A percentile compares a stretch with the other conserved stretches of the same genome.
phyloP scores from a whole-genome alignment of 768 basidiomycete species.

The Mycena pura region DNA sequence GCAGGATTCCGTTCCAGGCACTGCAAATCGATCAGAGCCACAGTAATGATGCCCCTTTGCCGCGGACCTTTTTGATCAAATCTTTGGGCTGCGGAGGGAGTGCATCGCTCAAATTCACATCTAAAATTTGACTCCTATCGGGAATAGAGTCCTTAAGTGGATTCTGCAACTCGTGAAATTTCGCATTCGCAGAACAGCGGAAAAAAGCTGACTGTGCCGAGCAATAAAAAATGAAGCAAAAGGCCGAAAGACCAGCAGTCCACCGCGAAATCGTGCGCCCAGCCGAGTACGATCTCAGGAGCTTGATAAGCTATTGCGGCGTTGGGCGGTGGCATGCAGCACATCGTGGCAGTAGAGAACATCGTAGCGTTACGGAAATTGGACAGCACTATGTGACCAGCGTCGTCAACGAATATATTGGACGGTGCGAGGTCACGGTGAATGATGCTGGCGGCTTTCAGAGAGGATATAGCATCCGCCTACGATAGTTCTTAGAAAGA shows the following conservation, averaged over 20 bases:
- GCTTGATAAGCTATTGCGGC: slow-evolving; percentile 45
- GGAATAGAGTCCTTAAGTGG: slow-evolving; percentile 39
- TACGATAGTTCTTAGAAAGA: slow-evolving; percentile 7
- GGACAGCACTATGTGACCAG: slow-evolving; percentile 40
- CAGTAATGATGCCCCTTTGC: neutral
- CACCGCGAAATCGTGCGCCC: slow-evolving; percentile 57
- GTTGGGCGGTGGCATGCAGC: neutral
- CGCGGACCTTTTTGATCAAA: slow-evolving; percentile 54
- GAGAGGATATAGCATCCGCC: slow-evolving; percentile 34
- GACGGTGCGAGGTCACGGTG: slow-evolving; percentile 40
- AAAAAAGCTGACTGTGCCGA: slow-evolving; percentile 36
- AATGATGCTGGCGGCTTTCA: slow-evolving; percentile 40
- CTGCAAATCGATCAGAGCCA: slow-evolving; percentile 35
- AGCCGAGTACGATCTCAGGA: slow-evolving; percentile 62
- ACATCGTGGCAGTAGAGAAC: slow-evolving; percentile 4
- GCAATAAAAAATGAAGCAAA: slow-evolving; percentile 56
- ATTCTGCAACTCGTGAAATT: slow-evolving; percentile 40
- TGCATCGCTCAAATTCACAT: slow-evolving; percentile 39
- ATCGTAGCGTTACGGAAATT: slow-evolving; percentile 36
- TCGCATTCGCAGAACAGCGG: neutral
- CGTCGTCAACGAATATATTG: slow-evolving; percentile 36
- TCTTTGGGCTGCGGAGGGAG: slow-evolving; percentile 43
- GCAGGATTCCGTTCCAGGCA: slow-evolving; percentile 64
- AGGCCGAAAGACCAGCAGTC: slow-evolving; percentile 70
- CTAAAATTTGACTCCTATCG: slow-evolving; percentile 35